Percentiles rank a stretch among this genome's conserved stretches.
These are phyloP conservation scores for Vitis hybrid DNA, from an alignment of 177 flowering plant species.

Conservation along the genomic window DNA sequence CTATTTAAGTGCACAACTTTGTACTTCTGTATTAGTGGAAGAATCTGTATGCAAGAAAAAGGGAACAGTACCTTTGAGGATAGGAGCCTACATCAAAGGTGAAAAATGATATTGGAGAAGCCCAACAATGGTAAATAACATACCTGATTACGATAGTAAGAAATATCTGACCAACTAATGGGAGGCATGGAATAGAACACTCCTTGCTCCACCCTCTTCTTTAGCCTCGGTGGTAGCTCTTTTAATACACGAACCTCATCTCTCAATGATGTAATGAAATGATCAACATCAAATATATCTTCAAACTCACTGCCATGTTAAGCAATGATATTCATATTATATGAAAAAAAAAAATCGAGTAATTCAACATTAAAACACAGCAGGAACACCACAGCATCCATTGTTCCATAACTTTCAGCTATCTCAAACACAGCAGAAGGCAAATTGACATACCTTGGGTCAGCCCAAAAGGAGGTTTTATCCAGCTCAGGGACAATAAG, in stretches of 20 bases:
- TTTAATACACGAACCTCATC: constrained; percentile 74
- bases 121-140: constrained; percentile 7
- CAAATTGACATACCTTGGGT: constrained; percentile 60
- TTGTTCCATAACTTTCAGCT: constrained; percentile 19
- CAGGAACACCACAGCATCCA: neutral
- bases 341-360: neutral
- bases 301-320: constrained; percentile 55
- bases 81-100: neutral
- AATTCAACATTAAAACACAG: no score
- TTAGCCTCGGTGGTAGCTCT: constrained; percentile 62
- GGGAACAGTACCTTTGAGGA: neutral
- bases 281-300: constrained; percentile 80
- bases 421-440: neutral
- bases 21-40: constrained; percentile 63
- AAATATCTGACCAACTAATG: constrained; percentile 74
- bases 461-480: constrained; percentile 86
- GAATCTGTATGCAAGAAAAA: constrained; percentile 41
- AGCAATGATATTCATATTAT: neutral
- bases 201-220: constrained; percentile 54
- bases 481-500: constrained; percentile 90
- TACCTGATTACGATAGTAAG: constrained; percentile 64
- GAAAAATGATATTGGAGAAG: neutral
- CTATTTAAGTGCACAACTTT: constrained; percentile 66
- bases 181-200: constrained; percentile 54
- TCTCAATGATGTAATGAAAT: constrained; percentile 71